Conservation (phyloP, 108 stramenopile species). For the Chaetoceros tenuissimus region DNA sequence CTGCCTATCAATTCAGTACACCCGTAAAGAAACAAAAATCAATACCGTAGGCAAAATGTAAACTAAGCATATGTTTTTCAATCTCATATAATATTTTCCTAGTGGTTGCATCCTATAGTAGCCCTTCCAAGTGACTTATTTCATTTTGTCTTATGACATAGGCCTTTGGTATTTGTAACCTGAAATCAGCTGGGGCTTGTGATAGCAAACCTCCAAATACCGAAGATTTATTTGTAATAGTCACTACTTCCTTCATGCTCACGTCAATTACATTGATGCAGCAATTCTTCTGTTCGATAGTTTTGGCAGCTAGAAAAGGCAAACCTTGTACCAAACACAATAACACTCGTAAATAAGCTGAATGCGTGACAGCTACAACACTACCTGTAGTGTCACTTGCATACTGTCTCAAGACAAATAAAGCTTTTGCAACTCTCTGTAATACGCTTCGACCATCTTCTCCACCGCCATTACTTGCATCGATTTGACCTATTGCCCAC, state of each 20-base stretch:
- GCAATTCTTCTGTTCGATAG: slow-evolving; percentile 39
- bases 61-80: too few relatives aligned
- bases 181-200: slow-evolving; percentile 20
- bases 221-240: slow-evolving; percentile 17
- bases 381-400: slow-evolving; percentile 11
- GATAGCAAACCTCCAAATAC: slow-evolving; percentile 46
- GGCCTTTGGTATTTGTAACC: slow-evolving; percentile 34
- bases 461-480: slow-evolving; percentile 39
- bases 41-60: too few relatives aligned
- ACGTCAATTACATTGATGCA: slow-evolving; percentile 66
- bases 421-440: slow-evolving; percentile 9
- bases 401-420: slow-evolving; percentile 16
- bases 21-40: too few relatives aligned
- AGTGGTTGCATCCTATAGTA: too few relatives aligned
- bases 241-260: slow-evolving; percentile 16
- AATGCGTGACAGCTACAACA: slow-evolving; percentile 56
- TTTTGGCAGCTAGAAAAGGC: slow-evolving; percentile 45
- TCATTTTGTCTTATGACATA: slow-evolving; percentile 51
- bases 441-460: slow-evolving; percentile 60
- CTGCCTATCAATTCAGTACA: too few relatives aligned
- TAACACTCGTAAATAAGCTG: slow-evolving; percentile 50
- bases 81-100: too few relatives aligned
- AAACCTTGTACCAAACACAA: slow-evolving; percentile 37
- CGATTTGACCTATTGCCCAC: slow-evolving; percentile 57
- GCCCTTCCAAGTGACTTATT: slow-evolving; percentile 47